phyloP scores from a whole-genome alignment of 306 rosid genomes.

The Cercis canadensis region DNA sequence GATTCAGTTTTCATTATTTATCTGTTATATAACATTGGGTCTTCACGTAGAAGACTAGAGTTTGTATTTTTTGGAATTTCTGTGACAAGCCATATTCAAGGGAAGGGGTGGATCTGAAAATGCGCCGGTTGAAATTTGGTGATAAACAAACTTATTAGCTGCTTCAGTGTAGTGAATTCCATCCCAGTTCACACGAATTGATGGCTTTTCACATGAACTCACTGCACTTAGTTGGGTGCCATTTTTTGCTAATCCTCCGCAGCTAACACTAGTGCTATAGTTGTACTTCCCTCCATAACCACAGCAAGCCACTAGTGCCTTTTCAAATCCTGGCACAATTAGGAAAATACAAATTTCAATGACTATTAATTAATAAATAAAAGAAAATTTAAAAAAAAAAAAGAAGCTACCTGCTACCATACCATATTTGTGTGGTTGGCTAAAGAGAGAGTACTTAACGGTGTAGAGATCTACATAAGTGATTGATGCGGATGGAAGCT shows the following conservation, averaged over 20 bases:
- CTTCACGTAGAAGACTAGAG: too few species aligned
- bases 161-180: slow-evolving; percentile 60
- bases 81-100: slow-evolving; percentile 45
- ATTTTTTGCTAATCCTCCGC: slow-evolving; percentile 44
- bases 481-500: slow-evolving; percentile 57
- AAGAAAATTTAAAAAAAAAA: too few species aligned
- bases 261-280: not conserved
- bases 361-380: too few species aligned
- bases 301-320: slow-evolving; percentile 51
- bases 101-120: slow-evolving; percentile 56
- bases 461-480: slow-evolving; percentile 61
- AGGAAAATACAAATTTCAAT: too few species aligned
- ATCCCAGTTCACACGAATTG: slow-evolving; percentile 51
- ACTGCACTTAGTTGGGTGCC: slow-evolving; percentile 44
- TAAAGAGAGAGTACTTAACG: slow-evolving; percentile 43
- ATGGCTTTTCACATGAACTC: slow-evolving; percentile 45
- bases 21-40: too few species aligned
- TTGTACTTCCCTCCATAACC: slow-evolving; percentile 64
- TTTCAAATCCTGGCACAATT: slow-evolving; percentile 52
- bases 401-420: not conserved
- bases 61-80: too few species aligned
- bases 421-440: slow-evolving; percentile 53
- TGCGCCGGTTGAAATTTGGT: slow-evolving; percentile 46
- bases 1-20: too few species aligned
- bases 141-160: slow-evolving; percentile 43